These are phyloP conservation scores for Saraca asoca DNA, from an alignment of 331 rosid species.

Conservation along the genomic window DNA sequence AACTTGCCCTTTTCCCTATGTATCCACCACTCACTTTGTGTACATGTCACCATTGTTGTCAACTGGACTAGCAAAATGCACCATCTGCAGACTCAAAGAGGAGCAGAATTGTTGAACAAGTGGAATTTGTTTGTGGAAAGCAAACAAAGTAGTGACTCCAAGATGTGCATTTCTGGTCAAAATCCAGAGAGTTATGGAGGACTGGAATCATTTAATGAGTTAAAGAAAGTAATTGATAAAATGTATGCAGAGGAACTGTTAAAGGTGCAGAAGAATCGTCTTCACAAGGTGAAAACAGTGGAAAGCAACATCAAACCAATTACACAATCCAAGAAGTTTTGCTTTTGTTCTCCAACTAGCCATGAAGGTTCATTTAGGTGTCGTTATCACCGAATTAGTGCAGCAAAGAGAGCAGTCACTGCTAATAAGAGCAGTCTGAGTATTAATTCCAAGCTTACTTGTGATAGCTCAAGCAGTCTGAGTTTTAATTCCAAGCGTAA, in stretches of 20 bases:
- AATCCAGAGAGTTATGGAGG: too few species aligned
- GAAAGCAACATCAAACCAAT: not conserved
- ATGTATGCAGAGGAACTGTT: not conserved
- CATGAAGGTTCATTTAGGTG: slow-evolving; percentile 3
- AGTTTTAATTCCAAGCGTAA: not conserved
- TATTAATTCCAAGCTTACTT: not conserved
- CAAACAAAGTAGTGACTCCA: too few species aligned
- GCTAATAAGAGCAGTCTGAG: not conserved
- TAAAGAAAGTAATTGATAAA: too few species aligned
- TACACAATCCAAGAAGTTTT: not conserved
- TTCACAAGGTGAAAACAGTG: not conserved
- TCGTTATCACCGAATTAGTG: not conserved
- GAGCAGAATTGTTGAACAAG: not conserved
- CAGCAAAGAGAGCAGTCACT: not conserved
- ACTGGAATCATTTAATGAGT: too few species aligned
- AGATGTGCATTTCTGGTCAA: too few species aligned
- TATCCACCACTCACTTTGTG: too few species aligned
- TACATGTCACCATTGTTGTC: not conserved
- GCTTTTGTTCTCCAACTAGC: not conserved
- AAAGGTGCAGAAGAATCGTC: not conserved
- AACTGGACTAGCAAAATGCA: not conserved
- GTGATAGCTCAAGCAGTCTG: not conserved
- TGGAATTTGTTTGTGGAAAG: too few species aligned
- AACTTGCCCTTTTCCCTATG: too few species aligned
- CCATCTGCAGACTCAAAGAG: not conserved